phyloP scores from a whole-genome alignment of 2,329 filamentous ascomycete genomes.

The Talaromyces sp. region DNA sequence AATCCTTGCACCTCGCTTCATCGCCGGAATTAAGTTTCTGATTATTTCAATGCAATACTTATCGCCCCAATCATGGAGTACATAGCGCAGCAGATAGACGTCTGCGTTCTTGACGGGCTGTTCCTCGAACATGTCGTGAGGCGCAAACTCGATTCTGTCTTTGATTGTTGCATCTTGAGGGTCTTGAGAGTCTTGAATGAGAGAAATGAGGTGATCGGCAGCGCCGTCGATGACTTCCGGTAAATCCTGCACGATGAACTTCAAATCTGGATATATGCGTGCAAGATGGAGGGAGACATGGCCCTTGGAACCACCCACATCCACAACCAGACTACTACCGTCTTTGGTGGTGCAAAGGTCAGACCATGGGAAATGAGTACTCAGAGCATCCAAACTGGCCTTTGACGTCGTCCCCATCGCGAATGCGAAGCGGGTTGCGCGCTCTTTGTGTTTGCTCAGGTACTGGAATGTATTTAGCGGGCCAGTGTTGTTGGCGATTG shows the following conservation, averaged over 20 bases:
- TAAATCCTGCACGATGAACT: conserved; percentile 54
- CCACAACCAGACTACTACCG: conserved; percentile 3
- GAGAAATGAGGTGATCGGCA: neutral
- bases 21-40: conserved; percentile 28
- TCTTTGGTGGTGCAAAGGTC: neutral
- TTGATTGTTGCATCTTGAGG: neutral
- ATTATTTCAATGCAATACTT: conserved; percentile 37
- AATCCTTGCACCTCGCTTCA: conserved; percentile 18
- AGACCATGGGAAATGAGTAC: conserved; percentile 9
- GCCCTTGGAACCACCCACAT: conserved; percentile 54
- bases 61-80: conserved; percentile 44
- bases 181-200: neutral
- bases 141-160: conserved; percentile 4
- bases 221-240: conserved; percentile 25
- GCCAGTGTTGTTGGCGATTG: conserved; percentile 15
- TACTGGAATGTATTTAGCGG: conserved; percentile 16
- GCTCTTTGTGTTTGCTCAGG: conserved; percentile 7
- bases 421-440: conserved; percentile 14
- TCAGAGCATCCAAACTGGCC: conserved; percentile 9
- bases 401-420: conserved; percentile 18
- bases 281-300: conserved; percentile 57
- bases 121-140: conserved; percentile 18
- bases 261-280: conserved; percentile 48
- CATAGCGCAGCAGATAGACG: conserved; percentile 38
- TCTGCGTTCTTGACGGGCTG: conserved; percentile 32